Evolutionary conservation across 1,284 basidiomycete genomes (phyloP).

Genomic region (Termitomyces sp.): DNA sequence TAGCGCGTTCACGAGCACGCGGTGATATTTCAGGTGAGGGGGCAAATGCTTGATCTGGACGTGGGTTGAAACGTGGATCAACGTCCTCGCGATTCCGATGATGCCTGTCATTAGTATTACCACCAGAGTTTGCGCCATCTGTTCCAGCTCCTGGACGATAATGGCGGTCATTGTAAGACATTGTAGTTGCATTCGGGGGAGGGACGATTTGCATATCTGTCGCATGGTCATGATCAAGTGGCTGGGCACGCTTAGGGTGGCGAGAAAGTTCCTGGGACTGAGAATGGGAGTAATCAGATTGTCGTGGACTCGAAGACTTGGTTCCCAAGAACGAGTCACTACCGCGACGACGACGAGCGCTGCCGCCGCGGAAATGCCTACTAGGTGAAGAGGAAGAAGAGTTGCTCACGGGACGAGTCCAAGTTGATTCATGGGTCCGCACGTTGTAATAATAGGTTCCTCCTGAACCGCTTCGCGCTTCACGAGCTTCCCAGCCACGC

Average conservation of each 20-base stretch:
- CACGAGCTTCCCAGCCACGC: slow-evolving; percentile 56
- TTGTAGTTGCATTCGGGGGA: slow-evolving; percentile 16
- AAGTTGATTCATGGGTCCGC: slow-evolving; percentile 54
- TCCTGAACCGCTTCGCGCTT: slow-evolving; percentile 41
- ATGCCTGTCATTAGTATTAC: slow-evolving; percentile 21
- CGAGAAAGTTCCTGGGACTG: slow-evolving; percentile 25
- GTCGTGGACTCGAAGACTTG: slow-evolving; percentile 18
- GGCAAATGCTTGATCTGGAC: slow-evolving; percentile 19
- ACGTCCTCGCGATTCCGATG: slow-evolving; percentile 14
- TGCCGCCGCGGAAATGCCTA: slow-evolving; percentile 18
- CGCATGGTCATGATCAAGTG: slow-evolving; percentile 22
- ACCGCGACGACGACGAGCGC: slow-evolving; percentile 20
- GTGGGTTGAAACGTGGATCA: slow-evolving; percentile 18
- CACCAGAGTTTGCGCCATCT: slow-evolving; percentile 22
- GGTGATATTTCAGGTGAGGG: slow-evolving; percentile 24
- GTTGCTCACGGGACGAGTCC: slow-evolving; percentile 46
- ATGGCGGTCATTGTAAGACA: slow-evolving; percentile 58
- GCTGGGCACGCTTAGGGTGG: slow-evolving; percentile 17
- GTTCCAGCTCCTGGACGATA: slow-evolving; percentile 45
- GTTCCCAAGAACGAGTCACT: slow-evolving; percentile 21
- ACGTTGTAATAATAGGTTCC: slow-evolving; percentile 56
- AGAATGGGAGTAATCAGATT: slow-evolving; percentile 25
- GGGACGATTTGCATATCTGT: slow-evolving; percentile 22
- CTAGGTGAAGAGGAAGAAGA: slow-evolving; percentile 17
- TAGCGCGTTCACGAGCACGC: slow-evolving; percentile 25